phyloP scores from a whole-genome alignment of 1,139 yeast genomes.

The Nakaseomyces nivariensis region DNA sequence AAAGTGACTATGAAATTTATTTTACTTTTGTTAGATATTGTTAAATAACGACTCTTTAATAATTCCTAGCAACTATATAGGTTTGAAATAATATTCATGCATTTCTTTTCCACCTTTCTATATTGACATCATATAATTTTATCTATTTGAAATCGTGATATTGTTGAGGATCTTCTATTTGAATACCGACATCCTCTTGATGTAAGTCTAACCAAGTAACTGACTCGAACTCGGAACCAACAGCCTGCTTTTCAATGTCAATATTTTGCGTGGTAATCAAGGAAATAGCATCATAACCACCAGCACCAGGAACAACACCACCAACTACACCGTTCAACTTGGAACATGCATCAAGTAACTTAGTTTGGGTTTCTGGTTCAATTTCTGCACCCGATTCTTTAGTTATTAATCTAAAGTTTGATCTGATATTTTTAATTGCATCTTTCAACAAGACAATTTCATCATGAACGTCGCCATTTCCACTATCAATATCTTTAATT shows the following conservation, averaged over 20 bases:
- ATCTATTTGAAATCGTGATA: slow-evolving; percentile 15
- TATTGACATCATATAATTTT: too few species aligned
- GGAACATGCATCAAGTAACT: slow-evolving; percentile 52
- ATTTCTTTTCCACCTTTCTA: too few species aligned
- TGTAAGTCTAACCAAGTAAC: slow-evolving; percentile 58
- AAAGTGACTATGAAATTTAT: background rate
- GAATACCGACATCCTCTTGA: slow-evolving; percentile 50
- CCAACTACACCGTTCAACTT: slow-evolving; percentile 67
- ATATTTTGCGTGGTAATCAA: slow-evolving; percentile 48
- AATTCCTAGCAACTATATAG: background rate
- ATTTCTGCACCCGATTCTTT: slow-evolving; percentile 66
- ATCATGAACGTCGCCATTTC: slow-evolving; percentile 7
- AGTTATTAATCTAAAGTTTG: slow-evolving; percentile 50
- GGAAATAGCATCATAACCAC: slow-evolving; percentile 90
- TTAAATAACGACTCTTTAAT: background rate
- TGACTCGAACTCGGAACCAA: slow-evolving; percentile 28
- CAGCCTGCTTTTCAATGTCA: slow-evolving; percentile 32
- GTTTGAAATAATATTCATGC: too few species aligned
- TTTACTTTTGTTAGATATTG: background rate
- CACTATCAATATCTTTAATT: slow-evolving; percentile 19
- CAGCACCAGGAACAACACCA: slow-evolving; percentile 97
- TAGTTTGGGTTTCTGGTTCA: slow-evolving; percentile 74
- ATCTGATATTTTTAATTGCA: slow-evolving; percentile 43
- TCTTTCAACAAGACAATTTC: slow-evolving; percentile 26
- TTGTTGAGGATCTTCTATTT: slow-evolving; percentile 22